phyloP scores from a whole-genome alignment of 2,329 filamentous ascomycete species.

The Aspergillus hortae region DNA sequence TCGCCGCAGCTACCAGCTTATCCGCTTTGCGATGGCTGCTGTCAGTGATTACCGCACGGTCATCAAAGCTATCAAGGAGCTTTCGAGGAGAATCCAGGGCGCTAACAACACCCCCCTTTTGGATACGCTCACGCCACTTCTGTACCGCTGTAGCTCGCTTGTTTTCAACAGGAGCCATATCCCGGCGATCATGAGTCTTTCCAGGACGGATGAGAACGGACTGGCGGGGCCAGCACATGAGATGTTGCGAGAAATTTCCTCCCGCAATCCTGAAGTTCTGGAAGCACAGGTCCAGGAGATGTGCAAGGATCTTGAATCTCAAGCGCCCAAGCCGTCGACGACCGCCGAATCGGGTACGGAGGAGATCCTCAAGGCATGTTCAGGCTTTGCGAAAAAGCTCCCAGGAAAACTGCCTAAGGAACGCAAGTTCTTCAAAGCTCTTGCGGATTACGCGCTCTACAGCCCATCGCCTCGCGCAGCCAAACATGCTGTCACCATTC shows the following conservation, averaged over 20 bases:
- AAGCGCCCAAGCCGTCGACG: slow-evolving; percentile 67
- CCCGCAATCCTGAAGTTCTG: slow-evolving; percentile 83
- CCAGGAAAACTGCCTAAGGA: slow-evolving; percentile 79
- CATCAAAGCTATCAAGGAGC: slow-evolving; percentile 82
- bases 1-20: slow-evolving; percentile 81
- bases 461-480: slow-evolving; percentile 78
- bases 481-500: slow-evolving; percentile 89
- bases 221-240: slow-evolving; percentile 79
- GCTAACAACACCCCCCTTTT: slow-evolving; percentile 61
- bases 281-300: slow-evolving; percentile 89
- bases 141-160: slow-evolving; percentile 79
- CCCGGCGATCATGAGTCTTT: slow-evolving; percentile 81
- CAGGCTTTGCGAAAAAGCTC: slow-evolving; percentile 83
- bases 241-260: slow-evolving; percentile 86
- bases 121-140: slow-evolving; percentile 74
- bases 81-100: slow-evolving; percentile 74
- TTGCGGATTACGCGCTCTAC: slow-evolving; percentile 78
- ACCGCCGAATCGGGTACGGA: slow-evolving; percentile 71
- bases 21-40: slow-evolving; percentile 78
- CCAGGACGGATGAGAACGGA: slow-evolving; percentile 75
- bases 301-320: slow-evolving; percentile 77
- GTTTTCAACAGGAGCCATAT: slow-evolving; percentile 95
- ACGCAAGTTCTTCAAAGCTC: slow-evolving; percentile 73
- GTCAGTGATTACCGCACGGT: slow-evolving; percentile 92
- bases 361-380: slow-evolving; percentile 89